These are phyloP conservation scores for Harrya chromipes DNA, from an alignment of 768 basidiomycete species.

Conservation along the genomic window DNA sequence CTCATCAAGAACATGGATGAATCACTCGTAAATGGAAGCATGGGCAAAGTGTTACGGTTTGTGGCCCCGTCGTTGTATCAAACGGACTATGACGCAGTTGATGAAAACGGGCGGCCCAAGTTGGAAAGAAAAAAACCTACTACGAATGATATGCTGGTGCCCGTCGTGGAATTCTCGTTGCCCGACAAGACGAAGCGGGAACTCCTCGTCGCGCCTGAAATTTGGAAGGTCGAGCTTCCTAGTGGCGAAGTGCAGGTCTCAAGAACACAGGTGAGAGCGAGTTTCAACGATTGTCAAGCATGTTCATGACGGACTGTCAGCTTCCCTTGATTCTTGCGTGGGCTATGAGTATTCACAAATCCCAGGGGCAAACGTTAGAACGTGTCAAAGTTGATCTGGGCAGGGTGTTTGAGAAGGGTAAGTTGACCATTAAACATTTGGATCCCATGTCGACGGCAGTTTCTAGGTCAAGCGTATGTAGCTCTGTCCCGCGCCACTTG, in stretches of 20 bases:
- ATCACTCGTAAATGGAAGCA: slow-evolving; percentile 88
- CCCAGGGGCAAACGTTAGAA: slow-evolving; percentile 94
- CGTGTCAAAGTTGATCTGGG: slow-evolving; percentile 93
- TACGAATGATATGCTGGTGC: slow-evolving; percentile 43
- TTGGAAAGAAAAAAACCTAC: slow-evolving; percentile 27
- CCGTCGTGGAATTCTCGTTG: slow-evolving; percentile 76
- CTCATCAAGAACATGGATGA: slow-evolving; percentile 94
- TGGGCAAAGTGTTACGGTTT: slow-evolving; percentile 83
- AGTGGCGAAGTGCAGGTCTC: slow-evolving; percentile 80
- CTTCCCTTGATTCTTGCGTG: slow-evolving; percentile 87
- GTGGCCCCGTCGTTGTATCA: slow-evolving; percentile 48
- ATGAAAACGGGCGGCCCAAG: slow-evolving; percentile 35
- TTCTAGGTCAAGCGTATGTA: slow-evolving; percentile 83
- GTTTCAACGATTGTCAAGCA: background rate
- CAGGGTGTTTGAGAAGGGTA: slow-evolving; percentile 90
- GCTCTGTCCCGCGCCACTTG: slow-evolving; percentile 87
- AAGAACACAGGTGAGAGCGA: slow-evolving; percentile 63
- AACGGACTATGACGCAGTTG: slow-evolving; percentile 38
- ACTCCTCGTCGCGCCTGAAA: slow-evolving; percentile 63
- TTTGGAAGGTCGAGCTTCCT: slow-evolving; percentile 87
- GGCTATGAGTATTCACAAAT: slow-evolving; percentile 99
- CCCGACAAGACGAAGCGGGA: slow-evolving; percentile 54
- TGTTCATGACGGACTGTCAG: slow-evolving; percentile 36
- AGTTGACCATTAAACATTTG: slow-evolving; percentile 6
- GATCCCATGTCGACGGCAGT: background rate